These are phyloP conservation scores for Colletotrichum tropicale DNA, from an alignment of 2,329 filamentous ascomycete species.

Conservation along the genomic window DNA sequence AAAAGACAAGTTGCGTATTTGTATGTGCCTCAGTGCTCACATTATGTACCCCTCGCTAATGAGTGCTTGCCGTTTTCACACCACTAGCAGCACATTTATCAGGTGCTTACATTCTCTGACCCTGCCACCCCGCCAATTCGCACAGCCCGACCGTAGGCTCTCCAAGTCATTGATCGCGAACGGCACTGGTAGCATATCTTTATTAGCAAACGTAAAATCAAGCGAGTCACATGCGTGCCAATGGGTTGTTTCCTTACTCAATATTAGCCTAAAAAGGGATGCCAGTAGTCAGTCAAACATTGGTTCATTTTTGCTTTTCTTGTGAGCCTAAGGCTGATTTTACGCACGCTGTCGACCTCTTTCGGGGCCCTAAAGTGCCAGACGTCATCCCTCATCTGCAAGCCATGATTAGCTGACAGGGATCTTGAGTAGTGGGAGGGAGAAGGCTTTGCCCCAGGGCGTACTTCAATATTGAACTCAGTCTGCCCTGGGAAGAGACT, in stretches of 20 bases:
- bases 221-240: too few relatives aligned
- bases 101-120: too few relatives aligned
- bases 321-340: too few relatives aligned
- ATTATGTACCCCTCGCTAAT: too few relatives aligned
- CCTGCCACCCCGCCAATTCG: too few relatives aligned
- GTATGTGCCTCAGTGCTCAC: too few relatives aligned
- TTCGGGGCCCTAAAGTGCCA: constrained; percentile 30
- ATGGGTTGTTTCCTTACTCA: neutral
- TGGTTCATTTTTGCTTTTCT: too few relatives aligned
- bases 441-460: neutral
- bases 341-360: neutral
- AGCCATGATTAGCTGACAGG: constrained; percentile 4
- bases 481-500: constrained; percentile 27
- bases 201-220: neutral
- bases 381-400: constrained; percentile 32
- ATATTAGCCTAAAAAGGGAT: neutral
- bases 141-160: too few relatives aligned
- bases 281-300: neutral
- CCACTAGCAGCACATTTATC: too few relatives aligned
- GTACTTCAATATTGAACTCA: constrained; percentile 32
- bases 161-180: neutral
- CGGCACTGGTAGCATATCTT: neutral
- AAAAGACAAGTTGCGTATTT: too few relatives aligned
- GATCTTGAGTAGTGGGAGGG: neutral
- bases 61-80: too few relatives aligned